Conservation (phyloP, 1,284 basidiomycete genomes). For the Naganishia sp. region DNA sequence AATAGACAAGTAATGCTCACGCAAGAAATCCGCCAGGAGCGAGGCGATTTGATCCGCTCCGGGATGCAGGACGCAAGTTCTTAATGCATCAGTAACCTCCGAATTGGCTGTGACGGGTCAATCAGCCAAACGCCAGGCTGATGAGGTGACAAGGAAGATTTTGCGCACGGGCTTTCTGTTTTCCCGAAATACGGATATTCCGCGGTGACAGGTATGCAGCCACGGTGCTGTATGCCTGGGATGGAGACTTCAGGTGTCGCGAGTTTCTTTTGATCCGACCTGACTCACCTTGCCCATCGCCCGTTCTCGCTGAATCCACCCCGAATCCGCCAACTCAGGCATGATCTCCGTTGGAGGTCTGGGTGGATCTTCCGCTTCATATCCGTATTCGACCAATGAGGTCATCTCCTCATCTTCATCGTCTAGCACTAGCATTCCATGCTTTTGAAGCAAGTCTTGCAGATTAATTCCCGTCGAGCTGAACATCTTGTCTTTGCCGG, state of each 20-base stretch:
- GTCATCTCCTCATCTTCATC: conserved; percentile 1
- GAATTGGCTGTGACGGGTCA: not conserved
- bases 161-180: conserved; percentile 20
- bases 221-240: conserved; percentile 25
- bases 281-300: conserved; percentile 7
- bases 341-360: conserved; percentile 3
- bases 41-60: conserved; percentile 4
- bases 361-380: not conserved
- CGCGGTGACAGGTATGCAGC: conserved; percentile 25
- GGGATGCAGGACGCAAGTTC: conserved; percentile 8
- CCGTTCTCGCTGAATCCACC: conserved; percentile 7
- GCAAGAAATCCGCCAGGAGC: conserved; percentile 20
- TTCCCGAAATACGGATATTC: conserved; percentile 27
- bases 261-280: not conserved
- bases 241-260: not conserved
- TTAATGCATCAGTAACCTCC: conserved; percentile 15
- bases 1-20: not conserved
- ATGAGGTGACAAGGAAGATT: no score
- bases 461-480: conserved; percentile 13
- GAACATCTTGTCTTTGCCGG: not conserved
- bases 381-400: not conserved
- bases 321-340: not conserved
- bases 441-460: conserved; percentile 2
- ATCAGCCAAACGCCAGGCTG: not conserved
- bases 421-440: conserved; percentile 10